Evolutionary conservation across 23 red algal genomes (phyloP), one percentile per base, ranked within the genome.

Genomic region (Gracilaria caudata): DNA sequence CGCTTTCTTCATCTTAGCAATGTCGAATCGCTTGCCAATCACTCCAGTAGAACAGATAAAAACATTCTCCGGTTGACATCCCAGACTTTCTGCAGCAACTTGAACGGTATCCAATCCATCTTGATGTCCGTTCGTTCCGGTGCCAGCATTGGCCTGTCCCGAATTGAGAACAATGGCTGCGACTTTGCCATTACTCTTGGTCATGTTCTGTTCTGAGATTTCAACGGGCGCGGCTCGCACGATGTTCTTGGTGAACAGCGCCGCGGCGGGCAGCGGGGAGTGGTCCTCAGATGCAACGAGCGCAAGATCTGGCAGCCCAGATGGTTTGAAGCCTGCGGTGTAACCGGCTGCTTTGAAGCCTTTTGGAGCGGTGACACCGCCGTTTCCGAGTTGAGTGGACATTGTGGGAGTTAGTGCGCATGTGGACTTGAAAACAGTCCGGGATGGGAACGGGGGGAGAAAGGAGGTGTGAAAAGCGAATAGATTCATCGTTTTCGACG

Each of bases 71-170:
- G 72, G 40, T 36, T 21, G 35, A 46, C 74, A 76, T 58, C 55
- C 78, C 43, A 95, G 46, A 47, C 33, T 47, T 34, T 79, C 64
- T 0, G 96, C 92, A 24, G 83, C 78, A 3, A 47, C 16, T 33
- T 80, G 54, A 0, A 68, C 79, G 11, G 87, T 90, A 38, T 46
- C 51, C 34, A 78, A 32, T 24, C 83, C 92, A 65, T 99, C 94
- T 45, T 68, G 34, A 25, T 61, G 44, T 23, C 97, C 97, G 24
- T 37, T 63, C 4, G 46, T 73, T 20, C 97, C 97, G 13, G 97
- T 99, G 4, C 85, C 93, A 49, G 97, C 97, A 81, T 99, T 99
- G 21, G 97, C 97, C 90, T 99, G 97, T 26, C 97, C 97, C 0
- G 97, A 93, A 64, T 99, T 99, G 44, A 99, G 63, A 23, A 95